Evolutionary conservation across 768 basidiomycete genomes (phyloP).

Genomic region (Boletus tomentosulus): DNA sequence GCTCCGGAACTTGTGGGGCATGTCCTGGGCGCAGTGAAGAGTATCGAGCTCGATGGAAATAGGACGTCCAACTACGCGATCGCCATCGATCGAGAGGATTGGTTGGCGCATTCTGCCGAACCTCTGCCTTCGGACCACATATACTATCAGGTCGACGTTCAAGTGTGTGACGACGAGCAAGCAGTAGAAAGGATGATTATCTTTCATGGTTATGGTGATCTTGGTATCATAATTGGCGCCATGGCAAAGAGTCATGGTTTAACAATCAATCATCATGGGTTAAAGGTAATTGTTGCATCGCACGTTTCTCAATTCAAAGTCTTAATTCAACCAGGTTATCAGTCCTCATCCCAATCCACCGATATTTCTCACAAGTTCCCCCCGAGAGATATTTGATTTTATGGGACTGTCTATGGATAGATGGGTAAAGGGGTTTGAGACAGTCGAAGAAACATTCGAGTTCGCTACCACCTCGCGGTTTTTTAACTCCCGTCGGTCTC

Average conservation of each 20-base stretch:
- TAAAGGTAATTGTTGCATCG: slow-evolving; percentile 43
- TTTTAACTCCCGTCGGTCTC: slow-evolving; percentile 43
- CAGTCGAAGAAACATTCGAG: slow-evolving; percentile 49
- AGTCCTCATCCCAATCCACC: slow-evolving; percentile 33
- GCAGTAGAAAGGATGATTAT: slow-evolving; percentile 51
- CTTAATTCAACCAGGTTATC: slow-evolving; percentile 11
- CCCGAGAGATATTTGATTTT: slow-evolving; percentile 50
- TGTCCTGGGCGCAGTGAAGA: slow-evolving; percentile 45
- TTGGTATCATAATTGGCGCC: slow-evolving; percentile 65
- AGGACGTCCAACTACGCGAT: slow-evolving; percentile 65
- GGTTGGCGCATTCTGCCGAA: slow-evolving; percentile 15
- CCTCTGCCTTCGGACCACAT: slow-evolving; percentile 8
- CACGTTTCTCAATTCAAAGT: slow-evolving; percentile 12
- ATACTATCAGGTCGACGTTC: slow-evolving; percentile 58
- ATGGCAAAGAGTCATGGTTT: slow-evolving; percentile 51
- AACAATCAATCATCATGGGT: slow-evolving; percentile 46
- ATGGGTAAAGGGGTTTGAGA: slow-evolving; percentile 52
- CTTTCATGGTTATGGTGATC: slow-evolving; percentile 64
- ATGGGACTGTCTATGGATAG: slow-evolving; percentile 51
- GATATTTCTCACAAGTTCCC: slow-evolving; percentile 47
- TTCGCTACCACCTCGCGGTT: slow-evolving; percentile 56
- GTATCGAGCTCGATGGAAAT: slow-evolving; percentile 46
- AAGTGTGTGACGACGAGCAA: slow-evolving; percentile 47
- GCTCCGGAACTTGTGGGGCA: slow-evolving; percentile 36
- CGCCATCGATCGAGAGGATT: slow-evolving; percentile 39